Evolutionary conservation across 2,329 filamentous ascomycete species (phyloP), one percentile per base, ranked within the genome.

Genomic region (Penicillium palitans): DNA sequence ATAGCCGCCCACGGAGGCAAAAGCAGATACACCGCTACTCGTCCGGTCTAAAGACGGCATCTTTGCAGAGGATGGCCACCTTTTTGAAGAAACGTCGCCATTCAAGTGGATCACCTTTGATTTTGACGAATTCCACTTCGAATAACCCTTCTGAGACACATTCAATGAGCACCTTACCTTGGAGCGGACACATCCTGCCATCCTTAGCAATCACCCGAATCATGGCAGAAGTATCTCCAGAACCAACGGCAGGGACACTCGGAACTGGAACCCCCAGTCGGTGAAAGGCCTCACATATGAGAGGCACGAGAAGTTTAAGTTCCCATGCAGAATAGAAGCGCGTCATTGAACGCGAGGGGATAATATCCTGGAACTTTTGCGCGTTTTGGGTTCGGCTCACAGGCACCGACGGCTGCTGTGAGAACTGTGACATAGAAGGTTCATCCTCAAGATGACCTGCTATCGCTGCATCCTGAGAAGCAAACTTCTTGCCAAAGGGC

Each of bases 11-110:
- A 55, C 12, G 46, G 19, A 50, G 29, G 10, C 19, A 52, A 12
- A 17, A 5, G 19, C 6, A 49, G 9, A 37, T 1, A 35, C 13
- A n/a, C 2, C 15, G 44, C 61, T 57, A 78, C 55, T 69, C 68
- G 58, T 83, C 79, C 47, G 84, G 84, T 64, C 82, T 83, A 72
- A 87, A 90, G 45, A 98, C 88, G 9, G 87, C 91, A 71, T 96
- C 91, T 71, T 90, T 90, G 77, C 93, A 96, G 60, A 93, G 80
- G 62, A 96, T 81, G 31, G 90, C 90, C n/a, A 97, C 85, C 75
- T 91, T 93, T 78, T 99, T 99, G 81, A 99, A 99, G 73, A 99
- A 91, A 35, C 95, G 82, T 60, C 95, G 85, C 95, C 96, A 99
- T 79, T 98, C 93, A 50, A 99, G 78, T 6, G 95, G 95, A 79